Base-by-base conservation (phyloP, 2,329 filamentous ascomycete species). In the Fusarium tanahbumbuense region DNA sequence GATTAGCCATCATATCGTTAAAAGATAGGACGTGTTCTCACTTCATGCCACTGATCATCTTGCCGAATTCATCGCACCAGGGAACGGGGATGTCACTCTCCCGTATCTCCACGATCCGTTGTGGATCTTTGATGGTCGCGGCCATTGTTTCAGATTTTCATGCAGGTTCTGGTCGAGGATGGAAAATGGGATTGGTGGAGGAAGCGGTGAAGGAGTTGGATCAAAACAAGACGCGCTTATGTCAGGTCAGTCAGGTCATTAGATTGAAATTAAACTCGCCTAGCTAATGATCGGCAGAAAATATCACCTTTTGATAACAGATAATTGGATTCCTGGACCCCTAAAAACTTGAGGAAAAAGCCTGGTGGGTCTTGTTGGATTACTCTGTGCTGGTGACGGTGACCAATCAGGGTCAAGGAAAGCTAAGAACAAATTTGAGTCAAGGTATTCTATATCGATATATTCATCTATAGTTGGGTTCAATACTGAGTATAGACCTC, bases 11-110 rank as follows among this genome's bases (percentile, higher is more conserved):
- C 0, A 4, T 3, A 11, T n/a, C 5, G 0, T 0, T 2, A 0
- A 8, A 3, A 4, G 16, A 2, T 1, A 40, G 5, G 42, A 47
- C 3, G 30, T 20, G 10, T 3, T 6, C 44, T 49, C 23, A 67
- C 63, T 52, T 57, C 56, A 67, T 63, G 15, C 63, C 56, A n/a
- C 64, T 67, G 20, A 63, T 44, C 63, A 67, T 67, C 34, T 57
- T 67, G 9, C 60, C 41, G 23, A 57, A 67, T 9, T 67, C 64
- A 3, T 67, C 64, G 20, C 63, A 67, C 56, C 56, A 67, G 0
- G 64, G 63, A 9, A 63, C 50, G 5, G 45, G 23, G 9, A 67
- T 47, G 0, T 67, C 56, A 5, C 64, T 57, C 4, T 49, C n/a
- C 8, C 20, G 34, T 12, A 67, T 28, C 10, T 57, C 50, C 15